Evolutionary conservation across 768 basidiomycete species (phyloP), one percentile per base, ranked within the genome.

Genomic region (Hygrophorus russula): DNA sequence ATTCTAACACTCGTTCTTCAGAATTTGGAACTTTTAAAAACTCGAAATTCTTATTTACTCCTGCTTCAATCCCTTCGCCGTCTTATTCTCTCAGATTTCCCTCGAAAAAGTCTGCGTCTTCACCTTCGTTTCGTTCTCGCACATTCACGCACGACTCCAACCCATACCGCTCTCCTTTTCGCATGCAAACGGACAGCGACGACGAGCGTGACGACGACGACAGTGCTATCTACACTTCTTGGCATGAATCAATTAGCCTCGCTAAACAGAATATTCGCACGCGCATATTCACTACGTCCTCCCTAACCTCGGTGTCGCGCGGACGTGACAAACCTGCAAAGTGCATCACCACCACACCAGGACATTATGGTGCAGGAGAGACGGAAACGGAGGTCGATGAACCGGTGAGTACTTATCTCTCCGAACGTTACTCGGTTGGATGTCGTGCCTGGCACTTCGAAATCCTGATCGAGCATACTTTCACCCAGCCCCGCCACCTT

Each of bases 361-460:
- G 71, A 2, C 64, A 65, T 43, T 53, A 63, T 32, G 77, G 82
- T 48, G 81, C 80, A 19, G 81, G 81, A 5, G 83, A 86, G 61
- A 85, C 84, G 0, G 83, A 87, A 55, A 85, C 84, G 0, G 84
- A 87, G 55, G 68, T 74, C 10, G 83, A 86, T 51, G 83, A 86
- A 53, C 78, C 78, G 29, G 83, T 85, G 55, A 64, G 82, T 63
- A n/a, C 36, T 30, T 41, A 18, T 35, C 32, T 38, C 33, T 42
- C 11, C 32, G 7, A 24, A 24, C 24, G 7, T 24, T 7, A 24
- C 7, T 24, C 24, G 24, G 24, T 3, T 7, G 24, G 24, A 24
- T 24, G 24, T 24, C 7, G 24, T 24, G 24, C 24, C 24, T n/a
- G n/a, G n/a, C n/a, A n/a, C n/a, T n/a, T n/a, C n/a, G n/a, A n/a